phyloP scores from a whole-genome alignment of 176 grass and related monocot genomes.

The Cymbopogon citratus region DNA sequence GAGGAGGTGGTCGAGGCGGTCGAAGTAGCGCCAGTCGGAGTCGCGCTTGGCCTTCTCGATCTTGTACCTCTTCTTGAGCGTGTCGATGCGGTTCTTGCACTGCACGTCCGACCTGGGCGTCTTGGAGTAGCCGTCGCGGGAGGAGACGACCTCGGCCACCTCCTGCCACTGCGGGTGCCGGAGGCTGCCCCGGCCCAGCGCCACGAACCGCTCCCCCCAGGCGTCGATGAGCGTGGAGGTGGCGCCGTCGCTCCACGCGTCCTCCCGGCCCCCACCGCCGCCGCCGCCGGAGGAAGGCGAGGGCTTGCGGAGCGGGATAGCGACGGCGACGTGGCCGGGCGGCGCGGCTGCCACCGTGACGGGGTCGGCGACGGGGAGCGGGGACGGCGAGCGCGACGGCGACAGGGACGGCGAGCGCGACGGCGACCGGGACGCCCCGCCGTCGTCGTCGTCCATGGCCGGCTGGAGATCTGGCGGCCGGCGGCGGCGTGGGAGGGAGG shows the following conservation, averaged over 20 bases:
- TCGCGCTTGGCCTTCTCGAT: conserved; percentile 52
- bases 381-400: conserved; percentile 20
- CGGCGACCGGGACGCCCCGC: conserved; percentile 34
- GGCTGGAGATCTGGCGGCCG: conserved; percentile 36
- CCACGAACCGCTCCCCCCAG: conserved; percentile 88
- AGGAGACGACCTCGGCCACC: conserved; percentile 86
- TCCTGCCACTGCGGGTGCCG: conserved; percentile 97
- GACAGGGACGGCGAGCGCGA: conserved; percentile 34
- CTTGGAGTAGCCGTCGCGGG: conserved; percentile 80
- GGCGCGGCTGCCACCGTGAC: conserved; percentile 48
- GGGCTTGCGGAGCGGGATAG: conserved; percentile 64
- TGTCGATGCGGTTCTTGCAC: conserved; percentile 98
- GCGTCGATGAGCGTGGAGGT: conserved; percentile 95
- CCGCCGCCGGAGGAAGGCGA: conserved; percentile 22
- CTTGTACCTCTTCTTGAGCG: conserved; percentile 99
- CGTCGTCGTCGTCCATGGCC: conserved; percentile 42
- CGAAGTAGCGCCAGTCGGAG: conserved; percentile 69
- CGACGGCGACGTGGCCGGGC: conserved; percentile 54
- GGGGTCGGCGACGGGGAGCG: conserved; percentile 33
- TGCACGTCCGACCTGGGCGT: conserved; percentile 67
- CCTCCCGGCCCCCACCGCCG: conserved; percentile 64
- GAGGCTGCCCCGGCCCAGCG: conserved; percentile 84
- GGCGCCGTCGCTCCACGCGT: conserved; percentile 93
- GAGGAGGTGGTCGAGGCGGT: conserved; percentile 75
- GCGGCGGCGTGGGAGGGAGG: conserved; percentile 7